Percentiles rank a stretch among this genome's conserved stretches.
Evolutionary conservation across 371 early-diverging fungal species (phyloP).

Genomic region (Circinella minor): DNA sequence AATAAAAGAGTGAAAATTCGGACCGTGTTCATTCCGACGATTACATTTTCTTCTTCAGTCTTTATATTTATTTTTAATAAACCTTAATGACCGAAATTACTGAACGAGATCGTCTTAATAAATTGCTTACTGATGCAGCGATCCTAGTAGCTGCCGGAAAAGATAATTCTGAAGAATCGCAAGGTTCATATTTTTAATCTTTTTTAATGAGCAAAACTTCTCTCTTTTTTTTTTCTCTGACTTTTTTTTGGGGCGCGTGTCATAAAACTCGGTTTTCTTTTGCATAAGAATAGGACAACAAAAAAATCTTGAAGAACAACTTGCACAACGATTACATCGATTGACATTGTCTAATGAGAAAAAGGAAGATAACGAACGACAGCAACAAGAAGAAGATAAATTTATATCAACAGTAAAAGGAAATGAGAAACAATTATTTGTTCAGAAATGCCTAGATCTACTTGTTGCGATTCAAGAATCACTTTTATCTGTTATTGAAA

Average conservation of each 20-base stretch:
- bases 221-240: background rate
- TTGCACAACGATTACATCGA: slow-evolving; percentile 10
- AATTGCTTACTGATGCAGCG: slow-evolving; percentile 12
- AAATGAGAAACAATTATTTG: slow-evolving; percentile 24
- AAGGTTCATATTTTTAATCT: background rate
- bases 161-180: background rate
- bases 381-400: slow-evolving; percentile 1
- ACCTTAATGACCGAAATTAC: no score
- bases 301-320: slow-evolving; percentile 6
- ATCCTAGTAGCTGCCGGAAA: slow-evolving; percentile 13
- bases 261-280: background rate
- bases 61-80: no score
- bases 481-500: slow-evolving; percentile 26
- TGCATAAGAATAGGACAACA: background rate
- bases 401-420: background rate
- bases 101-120: slow-evolving; percentile 12
- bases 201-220: background rate
- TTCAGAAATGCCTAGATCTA: slow-evolving; percentile 32
- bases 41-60: no score
- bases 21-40: no score
- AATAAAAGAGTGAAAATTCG: no score
- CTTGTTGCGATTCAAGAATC: slow-evolving; percentile 30
- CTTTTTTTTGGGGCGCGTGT: background rate
- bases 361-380: background rate
- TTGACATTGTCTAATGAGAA: background rate